Base-by-base conservation (phyloP, 805 yeast genomes). In the Wickerhamiella kurtzmanii region DNA sequence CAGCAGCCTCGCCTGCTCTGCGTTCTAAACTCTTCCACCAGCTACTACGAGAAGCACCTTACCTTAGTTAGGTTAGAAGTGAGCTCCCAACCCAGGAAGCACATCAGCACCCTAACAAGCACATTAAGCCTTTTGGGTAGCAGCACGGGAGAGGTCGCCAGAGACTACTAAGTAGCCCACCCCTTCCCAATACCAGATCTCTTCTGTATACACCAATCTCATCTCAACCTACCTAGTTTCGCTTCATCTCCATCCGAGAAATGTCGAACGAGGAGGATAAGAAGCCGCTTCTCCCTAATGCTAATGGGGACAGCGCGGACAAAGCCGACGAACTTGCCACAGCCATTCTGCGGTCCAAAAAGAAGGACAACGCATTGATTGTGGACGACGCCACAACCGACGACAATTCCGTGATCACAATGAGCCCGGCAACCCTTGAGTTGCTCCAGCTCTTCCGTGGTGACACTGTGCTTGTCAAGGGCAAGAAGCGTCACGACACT, bases 321-420 rank as follows among this genome's bases (percentile, higher is more conserved):
- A 79, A 75, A 8, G 55, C 49, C 28, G 53, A 53, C 58, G 77
- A 74, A 55, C 86, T 95, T 46, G 99, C 99, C 54, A 92, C 97
- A 47, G 99, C 99, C 41, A 92, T 92, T 61, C 73, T 92, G 61
- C 82, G 96, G 71, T 79, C 89, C 70, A 92, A 92, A 80, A 89
- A 92, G 92, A 89, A 89, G 76, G 95, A 83, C 62, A 92, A 92
- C 66, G 85, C 95, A 45, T 72, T 92, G 57, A 70, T 92, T 53
- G 97, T 92, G 45, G 99, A 92, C 63, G 98, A 92, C 68, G 97
- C 99, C 54, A 79, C 81, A 59, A 86, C 84, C 59, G 99, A 92
- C 66, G 99, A 92, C 66, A 92, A 92, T 69, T 54, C 97, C 22
- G 94, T 89, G 54, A 84, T 92, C 64, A 82, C 96, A 44, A 84